Evolutionary conservation across 2,329 filamentous ascomycete species (phyloP), one percentile per base, ranked within the genome.

Genomic region (Penicillium brevicompactum): DNA sequence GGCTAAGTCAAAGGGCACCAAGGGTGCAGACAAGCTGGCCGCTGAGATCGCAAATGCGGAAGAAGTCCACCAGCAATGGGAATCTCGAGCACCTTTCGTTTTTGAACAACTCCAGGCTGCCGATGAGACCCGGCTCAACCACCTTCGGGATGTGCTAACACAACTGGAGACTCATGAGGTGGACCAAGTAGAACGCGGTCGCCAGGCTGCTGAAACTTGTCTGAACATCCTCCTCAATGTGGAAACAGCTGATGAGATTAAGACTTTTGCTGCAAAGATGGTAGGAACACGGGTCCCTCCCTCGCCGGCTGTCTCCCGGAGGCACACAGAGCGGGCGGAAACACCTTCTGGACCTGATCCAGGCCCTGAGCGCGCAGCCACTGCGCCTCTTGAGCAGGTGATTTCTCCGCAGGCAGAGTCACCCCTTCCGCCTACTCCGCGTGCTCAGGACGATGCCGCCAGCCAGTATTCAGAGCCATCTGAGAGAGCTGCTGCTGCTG

Each of bases 121-220:
- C 31, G 94, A 99, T 70, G 94, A 99, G 77, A 87, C 85, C 65
- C 86, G 94, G 53, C 80, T 95, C 63, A 96, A 97, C 73, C 89
- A 95, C 68, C 81, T 99, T 56, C 89, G 93, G 58, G 93, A 97
- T 74, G 84, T 90, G 40, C 82, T 99, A 57, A 97, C 94, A 1
- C 92, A 97, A 68, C 89, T 93, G 66, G 88, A 96, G 74, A 99
- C 94, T 0, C 89, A 96, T 70, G 93, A 97, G 72, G 85, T 91
- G 27, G 94, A 99, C 70, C 86, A 90, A 64, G 86, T 93, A 14
- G 90, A 96, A 72, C 84, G 89, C 54, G 87, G 83, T 57, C 86
- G 91, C 59, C 79, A 85, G 56, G 86, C 87, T 11, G 87, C 91
- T 24, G 92, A 94, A 70, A 86, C 87, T 57, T 91, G 91, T 24